Base-by-base conservation (phyloP, 148 eudicot species). In the Persicaria tinctoria region DNA sequence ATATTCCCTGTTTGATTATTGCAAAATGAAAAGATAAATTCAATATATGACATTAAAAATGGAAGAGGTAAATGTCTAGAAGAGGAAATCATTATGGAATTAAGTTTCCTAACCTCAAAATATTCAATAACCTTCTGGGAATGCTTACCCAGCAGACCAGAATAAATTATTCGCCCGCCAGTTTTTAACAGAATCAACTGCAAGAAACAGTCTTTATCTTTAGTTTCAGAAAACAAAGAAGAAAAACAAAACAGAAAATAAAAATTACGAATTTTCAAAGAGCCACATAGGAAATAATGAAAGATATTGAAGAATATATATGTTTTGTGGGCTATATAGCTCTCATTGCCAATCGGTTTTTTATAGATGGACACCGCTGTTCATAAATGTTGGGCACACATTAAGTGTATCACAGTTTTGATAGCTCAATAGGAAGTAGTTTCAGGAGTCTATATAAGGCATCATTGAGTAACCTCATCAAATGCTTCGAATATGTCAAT, bases 401-500 rank as follows among this genome's bases (percentile, higher is more conserved):
- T 1, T 32, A 32, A 32, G 41, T 32, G 41, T 32, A 32, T 32
- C 41, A 32, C 41, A 32, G 41, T 32, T 32, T 32, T 32, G 41
- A 32, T 32, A 32, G 41, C 41, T 32, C 41, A 32, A 32, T 32
- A 32, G 41, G 41, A 32, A 32, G 41, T 32, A 32, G 41, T 32
- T 32, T 32, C 41, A 32, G 1, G 41, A 32, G 41, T 32, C 41
- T 32, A 32, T 32, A 32, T 32, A 32, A 3, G 51, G 11, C 11
- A 59, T 59, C 38, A 18, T 1, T 59, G 4, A 59, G 12, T 49
- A 77, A 90, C 98, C 90, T 89, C 98, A 76, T 89, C 98, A 79
- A 93, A 93, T 64, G 96, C 87, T 78, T 93, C 98, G 76, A 93
- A 90, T 76, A 91, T 91, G 81, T 93, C 90, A 60, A 90, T 92